These are phyloP conservation scores for Rosellinia necatrix DNA, from an alignment of 2,329 filamentous ascomycete genomes.

Conservation along the genomic window DNA sequence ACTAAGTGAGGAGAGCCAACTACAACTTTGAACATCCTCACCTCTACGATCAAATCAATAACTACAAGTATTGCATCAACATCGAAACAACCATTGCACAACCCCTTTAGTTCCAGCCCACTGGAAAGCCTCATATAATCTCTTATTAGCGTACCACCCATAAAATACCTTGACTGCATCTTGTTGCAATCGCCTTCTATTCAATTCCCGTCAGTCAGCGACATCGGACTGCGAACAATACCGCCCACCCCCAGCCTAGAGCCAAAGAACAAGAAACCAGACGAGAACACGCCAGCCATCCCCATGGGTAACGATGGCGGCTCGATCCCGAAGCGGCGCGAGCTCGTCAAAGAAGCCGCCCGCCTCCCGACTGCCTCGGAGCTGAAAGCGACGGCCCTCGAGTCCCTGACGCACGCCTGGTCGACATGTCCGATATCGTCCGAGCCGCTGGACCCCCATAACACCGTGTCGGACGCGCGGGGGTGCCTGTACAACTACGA, in stretches of 20 bases:
- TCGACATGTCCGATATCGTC: constrained; percentile 85
- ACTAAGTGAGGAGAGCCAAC: no score
- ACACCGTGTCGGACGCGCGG: constrained; percentile 81
- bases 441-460: constrained; percentile 67
- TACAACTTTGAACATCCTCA: no score
- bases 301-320: constrained; percentile 96
- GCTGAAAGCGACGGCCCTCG: constrained; percentile 84
- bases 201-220: no score
- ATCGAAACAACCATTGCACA: no score
- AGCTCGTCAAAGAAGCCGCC: constrained; percentile 93
- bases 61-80: no score
- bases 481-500: constrained; percentile 96
- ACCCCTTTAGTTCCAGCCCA: no score
- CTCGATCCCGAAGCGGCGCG: constrained; percentile 91
- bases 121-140: no score
- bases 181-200: no score
- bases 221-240: not conserved
- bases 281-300: not conserved
- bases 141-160: no score
- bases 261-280: not conserved
- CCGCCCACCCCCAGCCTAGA: no score
- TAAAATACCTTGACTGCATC: no score
- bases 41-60: no score
- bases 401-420: constrained; percentile 87
- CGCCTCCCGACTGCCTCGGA: constrained; percentile 81